These are phyloP conservation scores for Aspergillus fructus DNA, from an alignment of 2,329 filamentous ascomycete genomes.

Conservation along the genomic window DNA sequence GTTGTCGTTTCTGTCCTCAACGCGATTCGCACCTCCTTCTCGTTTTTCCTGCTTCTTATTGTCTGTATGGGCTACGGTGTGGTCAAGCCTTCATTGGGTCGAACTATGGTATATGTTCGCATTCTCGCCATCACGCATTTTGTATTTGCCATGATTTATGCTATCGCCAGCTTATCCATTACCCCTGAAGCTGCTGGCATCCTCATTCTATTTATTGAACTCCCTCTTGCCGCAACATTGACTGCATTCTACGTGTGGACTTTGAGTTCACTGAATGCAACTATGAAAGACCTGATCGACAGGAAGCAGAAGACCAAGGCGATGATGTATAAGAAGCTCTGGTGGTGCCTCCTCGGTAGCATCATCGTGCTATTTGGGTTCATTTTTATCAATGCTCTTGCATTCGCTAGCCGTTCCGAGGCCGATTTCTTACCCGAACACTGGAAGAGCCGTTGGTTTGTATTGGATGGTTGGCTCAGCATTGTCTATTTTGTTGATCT, in stretches of 20 bases:
- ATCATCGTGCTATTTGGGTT: constrained; percentile 96
- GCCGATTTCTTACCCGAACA: constrained; percentile 93
- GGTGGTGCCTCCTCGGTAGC: constrained; percentile 93
- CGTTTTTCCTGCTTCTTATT: constrained; percentile 95
- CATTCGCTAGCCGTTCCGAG: constrained; percentile 79
- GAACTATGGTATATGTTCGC: constrained; percentile 91
- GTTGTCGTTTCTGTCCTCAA: constrained; percentile 91
- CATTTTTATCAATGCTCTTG: constrained; percentile 98
- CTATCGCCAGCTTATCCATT: constrained; percentile 82
- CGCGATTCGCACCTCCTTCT: constrained; percentile 93
- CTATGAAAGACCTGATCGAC: constrained; percentile 93
- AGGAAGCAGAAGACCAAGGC: constrained; percentile 93
- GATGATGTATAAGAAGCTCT: constrained; percentile 95
- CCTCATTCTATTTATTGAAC: constrained; percentile 85
- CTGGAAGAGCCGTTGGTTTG: constrained; percentile 97
- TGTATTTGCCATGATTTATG: constrained; percentile 90
- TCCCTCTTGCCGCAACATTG: constrained; percentile 85
- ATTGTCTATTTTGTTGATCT: constrained; percentile 94
- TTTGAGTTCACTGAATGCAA: constrained; percentile 87
- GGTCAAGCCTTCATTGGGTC: constrained; percentile 87
- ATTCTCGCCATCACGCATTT: constrained; percentile 91
- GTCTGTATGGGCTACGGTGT: constrained; percentile 99
- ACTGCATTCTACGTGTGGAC: constrained; percentile 99
- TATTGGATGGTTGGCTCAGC: constrained; percentile 96
- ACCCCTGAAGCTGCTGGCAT: constrained; percentile 87